Percentiles rank a stretch among this genome's conserved stretches.
Evolutionary conservation across 257 asterid species (phyloP).

Genomic region (Solanum infundibuliforme): DNA sequence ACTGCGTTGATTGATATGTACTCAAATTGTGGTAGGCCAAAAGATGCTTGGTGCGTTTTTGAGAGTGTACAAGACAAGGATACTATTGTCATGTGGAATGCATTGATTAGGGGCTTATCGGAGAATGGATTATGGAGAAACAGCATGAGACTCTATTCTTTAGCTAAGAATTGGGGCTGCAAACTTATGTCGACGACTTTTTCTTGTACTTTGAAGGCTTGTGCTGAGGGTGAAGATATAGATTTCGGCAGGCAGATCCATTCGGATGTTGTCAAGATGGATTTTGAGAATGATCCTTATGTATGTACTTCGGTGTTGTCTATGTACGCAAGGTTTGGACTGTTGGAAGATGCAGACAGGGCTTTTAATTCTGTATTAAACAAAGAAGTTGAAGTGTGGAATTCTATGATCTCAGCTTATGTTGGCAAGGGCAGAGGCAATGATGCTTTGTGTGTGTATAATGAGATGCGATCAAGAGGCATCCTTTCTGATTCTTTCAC

Average conservation of each 20-base stretch:
- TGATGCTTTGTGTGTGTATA: slow-evolving; percentile 45
- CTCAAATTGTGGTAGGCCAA: slow-evolving; percentile 29
- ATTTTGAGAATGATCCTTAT: slow-evolving; percentile 50
- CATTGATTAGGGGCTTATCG: slow-evolving; percentile 58
- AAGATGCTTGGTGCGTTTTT: slow-evolving; percentile 61
- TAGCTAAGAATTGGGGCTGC: slow-evolving; percentile 36
- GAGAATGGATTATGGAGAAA: slow-evolving; percentile 55
- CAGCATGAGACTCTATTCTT: slow-evolving; percentile 37
- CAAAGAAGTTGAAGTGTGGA: slow-evolving; percentile 61
- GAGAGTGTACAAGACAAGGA: slow-evolving; percentile 24
- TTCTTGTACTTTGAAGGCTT: slow-evolving; percentile 47
- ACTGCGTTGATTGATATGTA: slow-evolving; percentile 71
- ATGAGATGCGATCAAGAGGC: slow-evolving; percentile 28
- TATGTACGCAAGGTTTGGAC: slow-evolving; percentile 54
- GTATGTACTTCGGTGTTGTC: slow-evolving; percentile 67
- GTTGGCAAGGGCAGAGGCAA: slow-evolving; percentile 25
- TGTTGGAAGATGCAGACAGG: slow-evolving; percentile 35
- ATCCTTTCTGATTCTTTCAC: slow-evolving; percentile 69
- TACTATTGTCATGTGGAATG: slow-evolving; percentile 54
- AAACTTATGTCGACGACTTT: slow-evolving; percentile 47
- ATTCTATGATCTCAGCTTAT: slow-evolving; percentile 82
- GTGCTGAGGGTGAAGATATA: slow-evolving; percentile 42
- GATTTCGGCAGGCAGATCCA: slow-evolving; percentile 58
- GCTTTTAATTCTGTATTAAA: slow-evolving; percentile 25
- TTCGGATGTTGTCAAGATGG: slow-evolving; percentile 55